Evolutionary conservation across 108 stramenopile species (phyloP).

Genomic region (Halocafeteria seosinensis): DNA sequence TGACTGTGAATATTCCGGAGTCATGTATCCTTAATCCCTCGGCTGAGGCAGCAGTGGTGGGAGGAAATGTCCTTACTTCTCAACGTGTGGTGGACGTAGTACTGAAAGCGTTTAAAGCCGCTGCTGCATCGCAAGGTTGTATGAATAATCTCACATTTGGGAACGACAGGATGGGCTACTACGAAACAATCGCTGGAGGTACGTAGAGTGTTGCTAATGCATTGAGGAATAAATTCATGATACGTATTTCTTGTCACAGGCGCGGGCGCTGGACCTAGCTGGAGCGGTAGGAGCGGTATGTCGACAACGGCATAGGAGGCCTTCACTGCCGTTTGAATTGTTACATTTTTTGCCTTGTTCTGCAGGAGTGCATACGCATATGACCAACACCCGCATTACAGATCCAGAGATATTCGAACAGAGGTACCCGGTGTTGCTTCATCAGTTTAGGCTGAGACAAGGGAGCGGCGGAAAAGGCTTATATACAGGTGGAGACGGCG

Average conservation of each 20-base stretch:
- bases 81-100: slow-evolving; percentile 94
- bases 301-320: too few relatives aligned
- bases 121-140: slow-evolving; percentile 94
- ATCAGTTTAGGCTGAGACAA: slow-evolving; percentile 60
- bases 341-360: too few relatives aligned
- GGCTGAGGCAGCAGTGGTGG: slow-evolving; percentile 76
- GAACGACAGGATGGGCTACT: slow-evolving; percentile 81
- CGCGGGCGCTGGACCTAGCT: slow-evolving; percentile 84
- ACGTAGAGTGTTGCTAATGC: too few relatives aligned
- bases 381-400: slow-evolving; percentile 98
- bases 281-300: slow-evolving; percentile 75
- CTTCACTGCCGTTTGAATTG: too few relatives aligned
- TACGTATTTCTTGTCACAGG: too few relatives aligned
- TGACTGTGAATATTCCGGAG: slow-evolving; percentile 68
- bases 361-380: slow-evolving; percentile 96
- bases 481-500: slow-evolving; percentile 80
- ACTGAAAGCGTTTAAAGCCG: slow-evolving; percentile 76
- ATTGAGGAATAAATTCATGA: too few relatives aligned
- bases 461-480: slow-evolving; percentile 75
- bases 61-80: slow-evolving; percentile 92
- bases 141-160: slow-evolving; percentile 99
- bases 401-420: slow-evolving; percentile 92
- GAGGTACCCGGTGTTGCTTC: slow-evolving; percentile 73
- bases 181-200: slow-evolving; percentile 98
- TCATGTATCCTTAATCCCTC: slow-evolving; percentile 72